Conservation (phyloP, 1,284 basidiomycete species). For the Heliocybe sulcata region DNA sequence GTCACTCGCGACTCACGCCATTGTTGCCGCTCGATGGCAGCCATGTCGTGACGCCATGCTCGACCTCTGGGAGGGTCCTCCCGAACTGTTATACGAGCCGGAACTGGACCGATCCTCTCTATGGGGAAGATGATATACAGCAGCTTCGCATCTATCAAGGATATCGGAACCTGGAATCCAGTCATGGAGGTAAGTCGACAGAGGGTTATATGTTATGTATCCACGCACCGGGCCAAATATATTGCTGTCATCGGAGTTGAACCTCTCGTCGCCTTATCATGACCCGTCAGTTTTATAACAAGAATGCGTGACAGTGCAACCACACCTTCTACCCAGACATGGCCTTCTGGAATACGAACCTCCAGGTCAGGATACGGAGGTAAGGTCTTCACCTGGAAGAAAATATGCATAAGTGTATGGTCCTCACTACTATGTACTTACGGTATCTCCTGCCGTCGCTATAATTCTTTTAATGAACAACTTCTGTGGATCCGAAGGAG, state of each 20-base stretch:
- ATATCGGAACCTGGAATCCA: conserved; percentile 46
- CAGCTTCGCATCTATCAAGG: conserved; percentile 56
- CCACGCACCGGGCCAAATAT: conserved; percentile 57
- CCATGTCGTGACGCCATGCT: conserved; percentile 36
- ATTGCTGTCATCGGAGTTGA: conserved; percentile 67
- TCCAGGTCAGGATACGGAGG: conserved; percentile 61
- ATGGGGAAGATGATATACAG: conserved; percentile 56
- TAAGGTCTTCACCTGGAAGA: conserved; percentile 44
- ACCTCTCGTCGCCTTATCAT: conserved; percentile 50
- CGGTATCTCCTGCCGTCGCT: conserved; percentile 54
- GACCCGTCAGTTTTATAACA: neutral
- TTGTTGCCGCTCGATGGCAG: conserved; percentile 36
- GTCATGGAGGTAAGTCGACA: neutral
- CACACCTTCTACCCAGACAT: conserved; percentile 70
- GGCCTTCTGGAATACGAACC: conserved; percentile 50
- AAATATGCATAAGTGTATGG: neutral
- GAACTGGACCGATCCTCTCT: conserved; percentile 37
- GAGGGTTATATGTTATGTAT: neutral
- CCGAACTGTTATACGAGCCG: conserved; percentile 12
- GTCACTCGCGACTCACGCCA: conserved; percentile 37
- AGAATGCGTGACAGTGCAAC: conserved; percentile 1
- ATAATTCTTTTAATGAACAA: conserved; percentile 63
- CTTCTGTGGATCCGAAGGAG: conserved; percentile 47
- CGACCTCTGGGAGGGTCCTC: conserved; percentile 21
- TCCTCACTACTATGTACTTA: conserved; percentile 11